These are phyloP conservation scores for Populus tremula DNA, from an alignment of 345 rosid genomes.

Conservation along the genomic window DNA sequence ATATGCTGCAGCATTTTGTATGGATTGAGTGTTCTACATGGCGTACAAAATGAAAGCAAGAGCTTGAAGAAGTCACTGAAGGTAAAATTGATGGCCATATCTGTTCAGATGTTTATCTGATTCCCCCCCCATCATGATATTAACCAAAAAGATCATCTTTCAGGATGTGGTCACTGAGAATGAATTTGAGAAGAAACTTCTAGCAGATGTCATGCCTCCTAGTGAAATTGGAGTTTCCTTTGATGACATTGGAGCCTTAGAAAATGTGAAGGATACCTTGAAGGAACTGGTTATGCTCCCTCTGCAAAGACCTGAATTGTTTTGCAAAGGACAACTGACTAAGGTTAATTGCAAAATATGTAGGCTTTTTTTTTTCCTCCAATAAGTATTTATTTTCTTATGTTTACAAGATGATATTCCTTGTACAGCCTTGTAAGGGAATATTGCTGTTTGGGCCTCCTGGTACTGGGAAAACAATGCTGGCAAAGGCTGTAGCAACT, in stretches of 20 bases:
- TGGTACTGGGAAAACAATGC: constrained; percentile 99
- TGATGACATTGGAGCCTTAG: constrained; percentile 95
- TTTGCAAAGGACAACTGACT: constrained; percentile 95
- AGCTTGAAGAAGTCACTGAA: constrained; percentile 75
- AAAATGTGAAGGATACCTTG: constrained; percentile 95
- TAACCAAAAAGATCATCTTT: constrained; percentile 2
- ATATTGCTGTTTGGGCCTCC: constrained; percentile 98
- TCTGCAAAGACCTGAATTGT: constrained; percentile 96
- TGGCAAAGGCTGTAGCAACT: constrained; percentile 99
- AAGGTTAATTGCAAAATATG: constrained; percentile 50
- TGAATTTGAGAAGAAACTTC: constrained; percentile 96
- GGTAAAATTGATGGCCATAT: constrained; percentile 35
- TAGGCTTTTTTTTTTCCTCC: not conserved
- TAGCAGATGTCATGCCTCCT: constrained; percentile 95
- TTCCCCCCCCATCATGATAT: not conserved
- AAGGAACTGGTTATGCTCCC: constrained; percentile 99
- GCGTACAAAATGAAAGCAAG: constrained; percentile 67
- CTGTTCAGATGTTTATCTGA: not conserved
- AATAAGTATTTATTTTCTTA: not conserved
- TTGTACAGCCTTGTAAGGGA: constrained; percentile 89
- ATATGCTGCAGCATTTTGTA: constrained; percentile 55
- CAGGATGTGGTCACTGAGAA: constrained; percentile 98
- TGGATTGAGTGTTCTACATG: constrained; percentile 70
- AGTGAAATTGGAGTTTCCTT: constrained; percentile 92
- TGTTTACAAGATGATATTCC: not conserved